phyloP scores from a whole-genome alignment of 1,139 yeast species.

The Protomyces gravidus region DNA sequence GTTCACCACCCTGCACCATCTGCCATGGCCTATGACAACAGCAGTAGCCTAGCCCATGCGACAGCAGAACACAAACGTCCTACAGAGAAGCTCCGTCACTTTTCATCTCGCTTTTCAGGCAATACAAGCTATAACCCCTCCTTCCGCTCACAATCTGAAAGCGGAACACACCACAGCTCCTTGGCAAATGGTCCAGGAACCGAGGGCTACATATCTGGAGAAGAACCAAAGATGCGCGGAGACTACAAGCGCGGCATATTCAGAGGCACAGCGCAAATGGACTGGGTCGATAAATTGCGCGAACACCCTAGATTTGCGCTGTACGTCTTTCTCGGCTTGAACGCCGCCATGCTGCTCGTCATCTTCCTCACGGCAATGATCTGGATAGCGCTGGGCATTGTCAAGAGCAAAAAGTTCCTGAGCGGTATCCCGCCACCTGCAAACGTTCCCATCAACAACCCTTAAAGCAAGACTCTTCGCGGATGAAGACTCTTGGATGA shows the following conservation, averaged over 20 bases:
- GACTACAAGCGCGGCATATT: conserved; percentile 13
- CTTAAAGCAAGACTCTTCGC: neutral
- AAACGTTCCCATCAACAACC: neutral
- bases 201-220: conserved; percentile 6
- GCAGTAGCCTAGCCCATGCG: conserved; percentile 6
- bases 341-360: conserved; percentile 22
- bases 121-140: conserved; percentile 19
- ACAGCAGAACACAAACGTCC: conserved; percentile 13
- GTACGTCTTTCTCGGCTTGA: conserved; percentile 23
- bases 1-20: neutral
- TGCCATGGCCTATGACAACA: conserved; percentile 6
- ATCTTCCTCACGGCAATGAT: conserved; percentile 14
- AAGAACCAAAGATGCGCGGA: conserved; percentile 13
- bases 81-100: conserved; percentile 1
- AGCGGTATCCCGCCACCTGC: neutral
- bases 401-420: conserved; percentile 6
- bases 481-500: neutral
- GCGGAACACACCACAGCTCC: too few species aligned
- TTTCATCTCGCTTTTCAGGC: conserved; percentile 22
- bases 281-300: conserved; percentile 20
- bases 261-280: conserved; percentile 10
- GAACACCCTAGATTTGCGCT: conserved; percentile 20
- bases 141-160: neutral
- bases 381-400: conserved; percentile 17
- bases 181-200: conserved; percentile 1